A percentile compares a stretch with the other conserved stretches of the same genome.
Conservation (phyloP, 2,329 filamentous ascomycete genomes). For the Monilinia aucupariae region DNA sequence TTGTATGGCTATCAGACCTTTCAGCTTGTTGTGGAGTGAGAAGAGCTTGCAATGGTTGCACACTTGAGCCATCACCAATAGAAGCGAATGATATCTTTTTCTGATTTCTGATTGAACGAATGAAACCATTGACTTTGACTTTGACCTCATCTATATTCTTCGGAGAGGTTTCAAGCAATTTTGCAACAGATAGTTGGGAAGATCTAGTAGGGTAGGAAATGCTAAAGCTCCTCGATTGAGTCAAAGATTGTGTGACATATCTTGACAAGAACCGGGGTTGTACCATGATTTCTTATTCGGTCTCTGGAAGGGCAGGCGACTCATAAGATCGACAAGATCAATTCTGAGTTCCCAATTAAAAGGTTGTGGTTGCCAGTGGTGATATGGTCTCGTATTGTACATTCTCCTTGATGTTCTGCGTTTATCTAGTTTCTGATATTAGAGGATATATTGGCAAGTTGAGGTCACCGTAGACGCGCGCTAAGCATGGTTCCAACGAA, state of each 20-base stretch:
- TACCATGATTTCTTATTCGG: slow-evolving; percentile 12
- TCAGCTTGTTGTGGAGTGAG: slow-evolving; percentile 31
- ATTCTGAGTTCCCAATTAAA: not conserved
- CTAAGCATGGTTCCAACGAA: not conserved
- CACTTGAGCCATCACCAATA: slow-evolving; percentile 80
- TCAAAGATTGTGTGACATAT: not conserved
- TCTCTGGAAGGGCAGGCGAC: not conserved
- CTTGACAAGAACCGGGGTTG: slow-evolving; percentile 10
- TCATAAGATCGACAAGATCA: not conserved
- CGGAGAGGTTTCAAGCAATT: slow-evolving; percentile 50
- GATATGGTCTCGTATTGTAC: not conserved
- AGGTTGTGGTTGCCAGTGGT: slow-evolving; percentile 3
- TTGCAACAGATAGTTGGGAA: slow-evolving; percentile 42
- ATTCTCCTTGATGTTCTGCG: slow-evolving; percentile 1
- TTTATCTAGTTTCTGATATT: not conserved
- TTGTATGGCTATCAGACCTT: slow-evolving; percentile 18
- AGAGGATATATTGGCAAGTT: not conserved
- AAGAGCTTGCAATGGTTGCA: slow-evolving; percentile 62
- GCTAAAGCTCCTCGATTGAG: not conserved
- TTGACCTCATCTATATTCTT: slow-evolving; percentile 45
- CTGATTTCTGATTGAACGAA: slow-evolving; percentile 80
- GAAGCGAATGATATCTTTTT: slow-evolving; percentile 79
- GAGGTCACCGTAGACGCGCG: slow-evolving; percentile 6
- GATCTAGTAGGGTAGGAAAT: slow-evolving; percentile 3
- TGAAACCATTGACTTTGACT: slow-evolving; percentile 67